Evolutionary conservation across 345 rosid genomes (phyloP), one percentile per base, ranked within the genome.

Genomic region (Moringa oleifera): DNA sequence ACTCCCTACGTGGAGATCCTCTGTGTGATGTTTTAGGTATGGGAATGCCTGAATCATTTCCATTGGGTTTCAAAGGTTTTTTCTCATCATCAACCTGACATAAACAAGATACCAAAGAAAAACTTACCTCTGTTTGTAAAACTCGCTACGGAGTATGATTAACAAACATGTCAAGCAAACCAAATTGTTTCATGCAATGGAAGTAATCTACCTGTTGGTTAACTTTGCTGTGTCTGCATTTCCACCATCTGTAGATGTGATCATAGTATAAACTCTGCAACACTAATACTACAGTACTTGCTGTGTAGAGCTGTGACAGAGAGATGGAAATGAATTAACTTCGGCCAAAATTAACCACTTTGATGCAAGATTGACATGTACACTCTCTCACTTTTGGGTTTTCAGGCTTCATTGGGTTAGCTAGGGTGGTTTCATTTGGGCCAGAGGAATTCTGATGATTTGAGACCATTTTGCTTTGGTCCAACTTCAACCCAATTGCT

Each of bases 211-310:
- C 93, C 78, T 54, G 28, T 41, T 46, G 73, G 23, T 72, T 24
- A 10, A 7, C 41, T 52, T 72, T 72, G 23, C 4, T 61, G 20
- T 62, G 71, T 55, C 73, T 57, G 60, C 75, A 24, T 71, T 71
- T 79, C 71, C 72, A 66, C 71, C 81, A 79, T 45, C 65, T 75
- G 83, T 58, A 68, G 67, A 89, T 53, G 37, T 84, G 73, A 58
- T 90, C 97, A 37, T 90, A 93, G 81, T 86, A 93, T 9, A 86
- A 11, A 25, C 90, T 81, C 64, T 93, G 99, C 68, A 93, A 47
- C 66, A 88, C 96, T 51, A 93, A 57, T 19, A 82, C 76, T 62
- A 94, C 71, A 0, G 97, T 94, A 60, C 90, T 90, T n/a, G 68
- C 57, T 0, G 99, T 88, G 54, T 90, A 94, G 25, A 94, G 97